Evolutionary conservation across 352 stramenopile species (phyloP).

Genomic region (Thraustotheca clavata): DNA sequence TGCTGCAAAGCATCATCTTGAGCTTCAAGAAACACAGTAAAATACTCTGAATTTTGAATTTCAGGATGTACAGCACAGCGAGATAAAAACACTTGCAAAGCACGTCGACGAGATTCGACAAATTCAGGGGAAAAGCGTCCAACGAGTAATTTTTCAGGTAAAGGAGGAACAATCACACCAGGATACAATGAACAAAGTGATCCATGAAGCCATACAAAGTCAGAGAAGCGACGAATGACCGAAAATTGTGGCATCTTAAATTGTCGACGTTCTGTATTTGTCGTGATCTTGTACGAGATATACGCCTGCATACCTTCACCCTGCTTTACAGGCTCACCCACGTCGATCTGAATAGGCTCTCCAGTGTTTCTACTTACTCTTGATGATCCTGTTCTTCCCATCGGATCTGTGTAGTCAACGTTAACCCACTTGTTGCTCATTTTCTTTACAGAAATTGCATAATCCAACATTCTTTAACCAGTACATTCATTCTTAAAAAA

Average conservation of each 20-base stretch:
- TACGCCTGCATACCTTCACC: slow-evolving; percentile 96
- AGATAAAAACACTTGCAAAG: slow-evolving; percentile 72
- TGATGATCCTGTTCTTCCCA: neutral
- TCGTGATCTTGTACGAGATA: slow-evolving; percentile 95
- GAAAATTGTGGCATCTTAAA: slow-evolving; percentile 83
- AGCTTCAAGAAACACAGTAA: slow-evolving; percentile 78
- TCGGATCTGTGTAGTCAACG: slow-evolving; percentile 8
- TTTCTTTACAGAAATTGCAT: too few relatives aligned
- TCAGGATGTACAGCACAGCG: slow-evolving; percentile 74
- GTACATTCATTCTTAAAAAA: too few relatives aligned
- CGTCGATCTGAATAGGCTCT: slow-evolving; percentile 63
- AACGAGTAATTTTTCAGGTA: slow-evolving; percentile 95
- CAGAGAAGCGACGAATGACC: slow-evolving; percentile 89
- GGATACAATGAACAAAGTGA: slow-evolving; percentile 79
- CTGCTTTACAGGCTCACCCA: slow-evolving; percentile 95
- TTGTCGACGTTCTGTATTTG: slow-evolving; percentile 58
- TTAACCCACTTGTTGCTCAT: slow-evolving; percentile 20
- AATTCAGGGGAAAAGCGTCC: slow-evolving; percentile 91
- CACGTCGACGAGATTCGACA: slow-evolving; percentile 71
- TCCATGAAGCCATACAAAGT: slow-evolving; percentile 95
- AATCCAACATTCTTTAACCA: too few relatives aligned
- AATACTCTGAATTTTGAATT: slow-evolving; percentile 72
- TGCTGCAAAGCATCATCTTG: slow-evolving; percentile 53
- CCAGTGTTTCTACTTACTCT: neutral
- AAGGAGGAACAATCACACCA: slow-evolving; percentile 88